These are phyloP conservation scores for Mallotus japonicus DNA, from an alignment of 441 rosid species.

Conservation along the genomic window DNA sequence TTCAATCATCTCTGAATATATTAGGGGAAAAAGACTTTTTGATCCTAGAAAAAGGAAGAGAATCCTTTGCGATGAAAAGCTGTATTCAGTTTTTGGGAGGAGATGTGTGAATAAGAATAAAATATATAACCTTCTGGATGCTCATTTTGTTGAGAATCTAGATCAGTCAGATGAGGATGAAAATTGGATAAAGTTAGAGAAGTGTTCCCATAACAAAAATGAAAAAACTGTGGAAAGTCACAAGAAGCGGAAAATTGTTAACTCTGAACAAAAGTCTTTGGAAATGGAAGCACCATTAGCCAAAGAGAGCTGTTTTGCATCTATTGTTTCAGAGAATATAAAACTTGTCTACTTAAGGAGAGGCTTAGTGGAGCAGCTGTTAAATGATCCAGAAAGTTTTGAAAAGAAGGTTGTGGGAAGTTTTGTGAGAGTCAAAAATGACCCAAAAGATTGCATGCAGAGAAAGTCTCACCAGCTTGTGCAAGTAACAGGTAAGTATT, in stretches of 20 bases:
- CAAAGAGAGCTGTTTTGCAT: slow-evolving; percentile 42
- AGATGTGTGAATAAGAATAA: slow-evolving; percentile 18
- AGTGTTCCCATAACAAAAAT: neutral
- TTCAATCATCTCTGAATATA: slow-evolving; percentile 25
- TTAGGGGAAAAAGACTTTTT: slow-evolving; percentile 21
- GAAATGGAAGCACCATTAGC: slow-evolving; percentile 8
- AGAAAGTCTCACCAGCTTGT: slow-evolving; percentile 41
- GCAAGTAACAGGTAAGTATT: slow-evolving; percentile 52
- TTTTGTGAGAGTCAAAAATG: slow-evolving; percentile 60
- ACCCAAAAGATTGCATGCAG: slow-evolving; percentile 31
- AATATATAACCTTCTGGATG: slow-evolving; percentile 26
- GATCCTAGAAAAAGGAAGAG: slow-evolving; percentile 26
- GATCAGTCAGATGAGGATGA: slow-evolving; percentile 25
- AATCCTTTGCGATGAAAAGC: slow-evolving; percentile 30
- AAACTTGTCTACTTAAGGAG: slow-evolving; percentile 51
- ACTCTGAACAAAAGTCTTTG: slow-evolving; percentile 1
- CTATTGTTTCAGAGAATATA: slow-evolving; percentile 41
- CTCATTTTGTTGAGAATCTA: slow-evolving; percentile 23
- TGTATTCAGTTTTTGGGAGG: slow-evolving; percentile 27
- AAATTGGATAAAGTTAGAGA: slow-evolving; percentile 18
- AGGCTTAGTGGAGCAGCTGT: slow-evolving; percentile 48
- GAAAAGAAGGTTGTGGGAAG: slow-evolving; percentile 54
- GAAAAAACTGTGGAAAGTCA: neutral
- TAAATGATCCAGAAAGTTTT: slow-evolving; percentile 35
- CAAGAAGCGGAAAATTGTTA: slow-evolving; percentile 18